These are phyloP conservation scores for Boletellus sp. DNA, from an alignment of 1,284 basidiomycete genomes.

Conservation along the genomic window DNA sequence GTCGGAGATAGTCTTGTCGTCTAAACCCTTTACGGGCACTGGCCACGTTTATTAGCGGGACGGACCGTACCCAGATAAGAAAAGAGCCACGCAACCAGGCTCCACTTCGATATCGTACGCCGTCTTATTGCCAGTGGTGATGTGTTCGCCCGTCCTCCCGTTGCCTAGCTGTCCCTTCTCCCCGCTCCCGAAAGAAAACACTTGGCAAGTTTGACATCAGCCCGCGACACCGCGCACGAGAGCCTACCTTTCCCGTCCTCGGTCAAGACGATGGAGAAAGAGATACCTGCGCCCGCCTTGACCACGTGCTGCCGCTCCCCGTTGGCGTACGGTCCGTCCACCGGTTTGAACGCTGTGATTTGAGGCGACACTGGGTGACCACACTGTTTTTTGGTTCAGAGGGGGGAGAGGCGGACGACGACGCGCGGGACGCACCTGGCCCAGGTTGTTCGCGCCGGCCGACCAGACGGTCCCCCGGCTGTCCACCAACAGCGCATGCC, in stretches of 20 bases:
- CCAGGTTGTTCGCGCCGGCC: slow-evolving; percentile 79
- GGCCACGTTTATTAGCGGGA: slow-evolving; percentile 8
- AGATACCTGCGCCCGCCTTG: slow-evolving; percentile 77
- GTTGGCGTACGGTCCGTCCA: slow-evolving; percentile 52
- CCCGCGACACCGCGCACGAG: neutral
- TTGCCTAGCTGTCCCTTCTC: slow-evolving; percentile 93
- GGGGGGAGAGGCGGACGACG: neutral
- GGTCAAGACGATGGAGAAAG: slow-evolving; percentile 81
- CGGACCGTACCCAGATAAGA: neutral
- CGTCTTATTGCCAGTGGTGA: slow-evolving; percentile 79
- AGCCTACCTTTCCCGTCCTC: slow-evolving; percentile 67
- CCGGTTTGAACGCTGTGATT: slow-evolving; percentile 58
- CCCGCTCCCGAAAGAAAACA: slow-evolving; percentile 88
- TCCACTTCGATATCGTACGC: slow-evolving; percentile 77
- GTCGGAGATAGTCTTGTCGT: slow-evolving; percentile 72
- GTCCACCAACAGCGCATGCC: slow-evolving; percentile 81
- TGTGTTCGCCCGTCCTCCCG: slow-evolving; percentile 85
- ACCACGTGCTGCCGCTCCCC: slow-evolving; percentile 63
- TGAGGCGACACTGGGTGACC: slow-evolving; percentile 66
- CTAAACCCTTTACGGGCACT: slow-evolving; percentile 72
- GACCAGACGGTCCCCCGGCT: slow-evolving; percentile 82
- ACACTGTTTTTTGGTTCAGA: slow-evolving; percentile 46
- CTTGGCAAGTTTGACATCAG: slow-evolving; percentile 35
- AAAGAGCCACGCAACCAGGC: slow-evolving; percentile 49
- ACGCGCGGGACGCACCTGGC: slow-evolving; percentile 56